Conservation (phyloP, 2,329 filamentous ascomycete genomes). For the Myriosclerotinia scirpicola region DNA sequence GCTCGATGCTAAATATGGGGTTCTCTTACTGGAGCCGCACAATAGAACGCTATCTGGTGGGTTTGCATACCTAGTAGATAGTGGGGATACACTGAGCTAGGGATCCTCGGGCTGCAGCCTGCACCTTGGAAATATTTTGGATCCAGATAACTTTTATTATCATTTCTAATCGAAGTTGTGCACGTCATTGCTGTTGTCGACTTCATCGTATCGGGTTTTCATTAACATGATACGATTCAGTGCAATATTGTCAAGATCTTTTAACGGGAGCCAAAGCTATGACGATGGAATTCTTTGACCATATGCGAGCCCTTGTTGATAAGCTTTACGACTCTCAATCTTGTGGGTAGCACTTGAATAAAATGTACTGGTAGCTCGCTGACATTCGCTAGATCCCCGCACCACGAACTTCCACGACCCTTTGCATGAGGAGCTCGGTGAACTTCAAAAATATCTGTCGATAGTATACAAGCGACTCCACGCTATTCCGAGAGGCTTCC, state of each 20-base stretch:
- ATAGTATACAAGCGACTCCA: not conserved
- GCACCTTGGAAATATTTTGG: not conserved
- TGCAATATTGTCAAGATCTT: conserved; percentile 7
- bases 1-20: not conserved
- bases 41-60: not conserved
- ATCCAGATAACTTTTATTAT: not conserved
- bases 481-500: not conserved
- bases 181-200: not conserved
- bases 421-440: not conserved
- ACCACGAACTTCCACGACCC: not conserved
- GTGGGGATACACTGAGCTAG: not conserved
- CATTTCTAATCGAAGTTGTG: not conserved
- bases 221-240: conserved; percentile 18
- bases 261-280: conserved; percentile 4
- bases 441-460: conserved; percentile 8
- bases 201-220: not conserved
- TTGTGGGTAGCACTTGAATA: not conserved
- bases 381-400: not conserved
- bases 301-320: conserved; percentile 7
- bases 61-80: not conserved
- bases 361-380: not conserved
- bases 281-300: conserved; percentile 23
- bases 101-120: not conserved
- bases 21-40: not conserved
- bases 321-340: not conserved